phyloP scores from a whole-genome alignment of 2,329 filamentous ascomycete species.

The Botrytis cinerea region DNA sequence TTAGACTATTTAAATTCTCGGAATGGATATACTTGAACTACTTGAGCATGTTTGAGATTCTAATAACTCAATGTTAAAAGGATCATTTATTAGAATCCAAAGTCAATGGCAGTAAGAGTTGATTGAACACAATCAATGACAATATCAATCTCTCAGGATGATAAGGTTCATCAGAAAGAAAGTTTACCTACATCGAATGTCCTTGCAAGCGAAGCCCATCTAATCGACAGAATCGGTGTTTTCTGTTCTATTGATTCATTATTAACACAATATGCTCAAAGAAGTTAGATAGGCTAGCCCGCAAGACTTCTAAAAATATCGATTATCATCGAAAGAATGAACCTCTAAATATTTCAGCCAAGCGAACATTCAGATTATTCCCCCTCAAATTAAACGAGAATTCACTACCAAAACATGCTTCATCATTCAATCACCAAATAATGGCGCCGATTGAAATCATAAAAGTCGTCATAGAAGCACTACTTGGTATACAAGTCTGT shows the following conservation, averaged over 20 bases:
- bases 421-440: no score
- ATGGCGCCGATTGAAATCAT: no score
- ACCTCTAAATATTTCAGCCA: not conserved
- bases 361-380: not conserved
- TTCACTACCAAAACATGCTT: not conserved
- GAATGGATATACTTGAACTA: not conserved
- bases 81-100: no score
- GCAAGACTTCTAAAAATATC: not conserved
- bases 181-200: not conserved
- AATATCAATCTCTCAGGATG: not conserved
- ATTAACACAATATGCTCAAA: no score
- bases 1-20: not conserved
- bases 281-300: no score
- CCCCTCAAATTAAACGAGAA: not conserved
- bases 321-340: not conserved
- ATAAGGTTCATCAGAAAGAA: not conserved
- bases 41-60: not conserved
- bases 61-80: no score
- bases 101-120: no score
- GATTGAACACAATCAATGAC: not conserved
- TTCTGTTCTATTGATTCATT: no score
- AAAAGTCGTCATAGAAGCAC: no score
- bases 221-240: no score
- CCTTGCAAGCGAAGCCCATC: no score
- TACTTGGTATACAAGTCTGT: no score